Percentiles rank a stretch among this genome's conserved stretches.
Conservation (phyloP, 2,329 filamentous ascomycete species). For the Penicillium italicum region DNA sequence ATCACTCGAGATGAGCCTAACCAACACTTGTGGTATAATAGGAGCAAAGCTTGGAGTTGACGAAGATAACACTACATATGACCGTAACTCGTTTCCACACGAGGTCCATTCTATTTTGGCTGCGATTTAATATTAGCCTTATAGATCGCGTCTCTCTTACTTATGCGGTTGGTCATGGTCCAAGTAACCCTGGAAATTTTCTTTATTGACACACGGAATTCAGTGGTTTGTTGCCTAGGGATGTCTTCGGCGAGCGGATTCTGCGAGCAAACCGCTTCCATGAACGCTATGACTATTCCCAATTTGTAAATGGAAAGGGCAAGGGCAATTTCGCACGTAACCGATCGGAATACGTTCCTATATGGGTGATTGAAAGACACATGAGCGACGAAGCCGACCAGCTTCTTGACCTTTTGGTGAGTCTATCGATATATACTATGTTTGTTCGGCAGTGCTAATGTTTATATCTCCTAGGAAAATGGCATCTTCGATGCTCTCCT, state of each 20-base stretch:
- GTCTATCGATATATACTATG: too few species aligned
- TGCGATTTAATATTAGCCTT: neutral
- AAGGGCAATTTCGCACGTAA: neutral
- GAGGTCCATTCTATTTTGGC: neutral
- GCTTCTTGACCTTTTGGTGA: neutral
- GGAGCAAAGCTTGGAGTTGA: constrained; percentile 46
- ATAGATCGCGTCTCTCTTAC: neutral
- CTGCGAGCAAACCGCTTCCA: neutral
- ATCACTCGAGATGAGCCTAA: neutral
- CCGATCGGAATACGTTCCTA: neutral
- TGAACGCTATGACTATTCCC: neutral
- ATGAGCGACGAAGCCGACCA: neutral
- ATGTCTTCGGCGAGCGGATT: neutral
- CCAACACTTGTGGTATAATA: constrained; percentile 9
- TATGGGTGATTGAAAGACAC: neutral
- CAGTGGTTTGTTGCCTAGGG: neutral
- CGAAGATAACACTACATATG: constrained; percentile 49
- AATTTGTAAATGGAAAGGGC: neutral
- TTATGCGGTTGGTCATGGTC: neutral
- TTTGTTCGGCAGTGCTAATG: neutral
- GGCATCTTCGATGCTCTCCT: neutral
- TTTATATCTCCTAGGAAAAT: neutral
- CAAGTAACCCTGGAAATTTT: neutral
- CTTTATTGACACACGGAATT: neutral
- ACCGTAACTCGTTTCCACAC: constrained; percentile 35